Evolutionary conservation across 1,284 basidiomycete genomes (phyloP).

Genomic region (Abortiporus biennis): DNA sequence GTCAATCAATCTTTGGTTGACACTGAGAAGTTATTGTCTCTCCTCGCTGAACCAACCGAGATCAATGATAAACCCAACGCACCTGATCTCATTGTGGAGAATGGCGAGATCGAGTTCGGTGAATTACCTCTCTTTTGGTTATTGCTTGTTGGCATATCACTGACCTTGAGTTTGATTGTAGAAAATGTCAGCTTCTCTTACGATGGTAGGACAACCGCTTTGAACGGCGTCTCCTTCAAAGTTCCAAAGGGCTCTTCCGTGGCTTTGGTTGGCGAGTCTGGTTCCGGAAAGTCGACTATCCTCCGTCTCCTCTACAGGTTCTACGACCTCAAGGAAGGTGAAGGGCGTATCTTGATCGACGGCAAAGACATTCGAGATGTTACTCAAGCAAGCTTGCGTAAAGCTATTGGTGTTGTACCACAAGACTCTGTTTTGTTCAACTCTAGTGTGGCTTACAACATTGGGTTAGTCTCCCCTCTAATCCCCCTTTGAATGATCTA

Average conservation of each 20-base stretch:
- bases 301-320: constrained; percentile 83
- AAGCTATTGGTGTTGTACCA: constrained; percentile 79
- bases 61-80: constrained; percentile 78
- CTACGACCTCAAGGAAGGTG: constrained; percentile 76
- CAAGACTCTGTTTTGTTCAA: constrained; percentile 86
- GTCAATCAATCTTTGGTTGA: constrained; percentile 75
- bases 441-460: constrained; percentile 71
- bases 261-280: constrained; percentile 79
- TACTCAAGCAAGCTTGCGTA: constrained; percentile 73
- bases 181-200: constrained; percentile 82
- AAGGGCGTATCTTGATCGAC: constrained; percentile 74
- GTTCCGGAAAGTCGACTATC: constrained; percentile 79
- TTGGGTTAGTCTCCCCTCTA: constrained; percentile 49
- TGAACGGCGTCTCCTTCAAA: constrained; percentile 78
- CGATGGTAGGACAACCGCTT: constrained; percentile 66
- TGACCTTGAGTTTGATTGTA: constrained; percentile 20
- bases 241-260: constrained; percentile 77
- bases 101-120: constrained; percentile 85
- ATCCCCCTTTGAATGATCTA: no score
- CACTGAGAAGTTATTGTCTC: constrained; percentile 69
- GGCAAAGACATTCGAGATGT: constrained; percentile 83
- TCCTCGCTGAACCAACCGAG: constrained; percentile 75
- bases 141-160: not conserved
- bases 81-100: constrained; percentile 63
- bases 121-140: constrained; percentile 15